Conservation (phyloP, 495 filamentous ascomycete species). For the Haplographium delicatum region DNA sequence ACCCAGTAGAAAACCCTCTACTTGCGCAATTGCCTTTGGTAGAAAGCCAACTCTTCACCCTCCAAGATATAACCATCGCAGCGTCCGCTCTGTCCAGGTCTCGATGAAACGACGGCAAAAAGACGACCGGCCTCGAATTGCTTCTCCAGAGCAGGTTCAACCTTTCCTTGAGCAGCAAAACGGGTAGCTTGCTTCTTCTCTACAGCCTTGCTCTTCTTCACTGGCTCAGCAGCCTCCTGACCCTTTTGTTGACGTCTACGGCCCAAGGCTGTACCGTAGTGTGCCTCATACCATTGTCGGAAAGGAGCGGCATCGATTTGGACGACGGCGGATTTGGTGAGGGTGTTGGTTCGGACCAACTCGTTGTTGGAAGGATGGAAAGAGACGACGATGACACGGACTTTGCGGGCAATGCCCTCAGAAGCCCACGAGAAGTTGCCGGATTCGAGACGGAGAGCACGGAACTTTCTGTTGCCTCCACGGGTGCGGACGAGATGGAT, state of each 20-base stretch:
- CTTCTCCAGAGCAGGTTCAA: conserved; percentile 85
- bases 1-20: conserved; percentile 47
- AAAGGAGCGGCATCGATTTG: conserved; percentile 98
- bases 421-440: conserved; percentile 99
- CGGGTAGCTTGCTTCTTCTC: conserved; percentile 93
- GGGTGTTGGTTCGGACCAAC: conserved; percentile 98
- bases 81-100: conserved; percentile 95
- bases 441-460: conserved; percentile 96
- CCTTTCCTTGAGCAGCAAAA: conserved; percentile 78
- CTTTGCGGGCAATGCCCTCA: conserved; percentile 95
- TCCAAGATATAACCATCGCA: conserved; percentile 96
- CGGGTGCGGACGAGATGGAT: conserved; percentile 98
- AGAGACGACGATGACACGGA: conserved; percentile 93
- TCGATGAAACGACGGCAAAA: conserved; percentile 83
- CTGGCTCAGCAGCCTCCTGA: conserved; percentile 55
- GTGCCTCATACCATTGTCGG: conserved; percentile 99
- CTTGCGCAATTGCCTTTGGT: conserved; percentile 96
- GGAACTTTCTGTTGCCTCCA: conserved; percentile 99
- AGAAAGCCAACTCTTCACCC: conserved; percentile 99
- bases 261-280: conserved; percentile 88
- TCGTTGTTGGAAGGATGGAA: conserved; percentile 99
- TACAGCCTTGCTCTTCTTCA: conserved; percentile 88
- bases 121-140: conserved; percentile 99
- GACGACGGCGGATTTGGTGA: conserved; percentile 97
- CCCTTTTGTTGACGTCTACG: conserved; percentile 84